Evolutionary conservation across 2,329 filamentous ascomycete species (phyloP).

Genomic region (Cadophora sp.): DNA sequence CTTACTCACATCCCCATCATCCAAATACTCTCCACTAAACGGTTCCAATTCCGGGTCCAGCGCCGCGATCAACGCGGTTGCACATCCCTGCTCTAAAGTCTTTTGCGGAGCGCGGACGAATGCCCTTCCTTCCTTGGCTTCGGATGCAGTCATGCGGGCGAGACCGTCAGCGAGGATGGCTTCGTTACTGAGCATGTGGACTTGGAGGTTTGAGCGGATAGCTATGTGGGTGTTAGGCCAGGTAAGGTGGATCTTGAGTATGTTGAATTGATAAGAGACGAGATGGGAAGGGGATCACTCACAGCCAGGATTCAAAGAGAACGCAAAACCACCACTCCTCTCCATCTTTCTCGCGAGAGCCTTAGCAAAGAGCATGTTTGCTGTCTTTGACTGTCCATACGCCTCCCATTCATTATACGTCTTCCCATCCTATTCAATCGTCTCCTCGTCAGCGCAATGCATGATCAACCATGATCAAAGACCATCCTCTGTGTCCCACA

Average conservation of each 20-base stretch:
- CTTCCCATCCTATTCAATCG: constrained; percentile 36
- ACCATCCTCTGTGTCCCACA: not conserved
- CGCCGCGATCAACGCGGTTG: constrained; percentile 48
- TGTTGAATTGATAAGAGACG: too few species aligned
- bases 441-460: constrained; percentile 4
- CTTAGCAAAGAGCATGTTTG: constrained; percentile 46
- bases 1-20: constrained; percentile 24
- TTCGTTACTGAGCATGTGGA: constrained; percentile 18
- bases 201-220: constrained; percentile 23
- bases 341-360: constrained; percentile 39
- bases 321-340: constrained; percentile 39
- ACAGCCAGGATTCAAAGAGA: constrained; percentile 44
- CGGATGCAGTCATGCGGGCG: constrained; percentile 2
- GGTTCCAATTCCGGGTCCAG: constrained; percentile 45
- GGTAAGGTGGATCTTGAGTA: too few species aligned
- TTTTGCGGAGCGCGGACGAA: constrained; percentile 16
- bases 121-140: constrained; percentile 18
- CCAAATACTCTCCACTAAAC: constrained; percentile 30
- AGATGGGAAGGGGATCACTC: not conserved
- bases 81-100: constrained; percentile 29
- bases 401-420: constrained; percentile 44
- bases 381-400: constrained; percentile 48
- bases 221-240: constrained; percentile 8
- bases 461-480: not conserved
- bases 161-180: constrained; percentile 14